Evolutionary conservation across 805 yeast species (phyloP).

Genomic region (Nakazawaea siamensis): DNA sequence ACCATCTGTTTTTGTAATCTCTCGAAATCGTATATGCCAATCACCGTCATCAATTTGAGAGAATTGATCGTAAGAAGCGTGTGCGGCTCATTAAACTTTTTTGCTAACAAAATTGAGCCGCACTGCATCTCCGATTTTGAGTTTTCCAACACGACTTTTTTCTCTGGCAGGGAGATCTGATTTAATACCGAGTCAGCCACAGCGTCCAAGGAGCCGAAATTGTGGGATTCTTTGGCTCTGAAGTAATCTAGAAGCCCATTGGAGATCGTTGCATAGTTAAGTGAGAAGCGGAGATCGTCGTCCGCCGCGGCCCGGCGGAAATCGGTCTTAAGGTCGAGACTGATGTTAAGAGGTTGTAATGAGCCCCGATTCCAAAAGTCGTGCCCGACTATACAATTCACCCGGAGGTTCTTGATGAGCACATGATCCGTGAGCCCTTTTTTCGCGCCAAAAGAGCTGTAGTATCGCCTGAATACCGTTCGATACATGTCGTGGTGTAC

Average conservation of each 20-base stretch:
- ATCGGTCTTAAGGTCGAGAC: slow-evolving; percentile 55
- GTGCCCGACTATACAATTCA: slow-evolving; percentile 58
- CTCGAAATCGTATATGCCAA: slow-evolving; percentile 92
- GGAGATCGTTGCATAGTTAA: slow-evolving; percentile 83
- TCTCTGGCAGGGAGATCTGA: slow-evolving; percentile 6
- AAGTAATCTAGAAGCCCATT: slow-evolving; percentile 51
- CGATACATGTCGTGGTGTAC: no score
- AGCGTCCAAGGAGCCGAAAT: slow-evolving; percentile 33
- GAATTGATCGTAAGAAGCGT: slow-evolving; percentile 29
- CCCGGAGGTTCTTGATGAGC: slow-evolving; percentile 47
- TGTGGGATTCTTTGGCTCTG: slow-evolving; percentile 28
- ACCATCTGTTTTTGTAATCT: slow-evolving; percentile 76
- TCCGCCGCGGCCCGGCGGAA: slow-evolving; percentile 67
- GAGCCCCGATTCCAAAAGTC: slow-evolving; percentile 68
- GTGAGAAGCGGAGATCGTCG: slow-evolving; percentile 75
- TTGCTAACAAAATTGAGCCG: slow-evolving; percentile 27
- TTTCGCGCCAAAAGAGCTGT: no score
- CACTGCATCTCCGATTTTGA: slow-evolving; percentile 56
- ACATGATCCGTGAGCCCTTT: slow-evolving; percentile 24
- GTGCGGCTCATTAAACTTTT: not conserved
- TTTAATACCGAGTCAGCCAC: slow-evolving; percentile 17
- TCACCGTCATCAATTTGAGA: slow-evolving; percentile 60
- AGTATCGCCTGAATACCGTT: no score
- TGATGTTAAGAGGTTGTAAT: slow-evolving; percentile 57
- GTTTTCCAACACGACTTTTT: slow-evolving; percentile 28